These are phyloP conservation scores for Plantago coronopus DNA, from an alignment of 305 asterid species.

Conservation along the genomic window DNA sequence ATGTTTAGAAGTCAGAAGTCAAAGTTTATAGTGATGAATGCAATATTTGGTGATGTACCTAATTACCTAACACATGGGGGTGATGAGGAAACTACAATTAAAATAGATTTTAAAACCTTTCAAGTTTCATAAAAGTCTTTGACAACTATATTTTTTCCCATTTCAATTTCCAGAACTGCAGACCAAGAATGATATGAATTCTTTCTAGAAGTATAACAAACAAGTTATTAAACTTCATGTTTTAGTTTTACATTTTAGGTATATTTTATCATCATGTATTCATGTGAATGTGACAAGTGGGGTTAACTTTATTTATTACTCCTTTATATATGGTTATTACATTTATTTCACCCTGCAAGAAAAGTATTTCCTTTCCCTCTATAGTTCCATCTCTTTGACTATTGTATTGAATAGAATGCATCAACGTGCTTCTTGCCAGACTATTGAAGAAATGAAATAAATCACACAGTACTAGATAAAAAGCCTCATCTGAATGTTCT, in stretches of 20 bases:
- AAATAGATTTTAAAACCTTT: slow-evolving; percentile 5
- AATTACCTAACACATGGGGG: slow-evolving; percentile 4
- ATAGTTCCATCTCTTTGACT: slow-evolving; percentile 16
- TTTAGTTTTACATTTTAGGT: neutral
- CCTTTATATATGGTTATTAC: slow-evolving; percentile 25
- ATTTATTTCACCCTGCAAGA: slow-evolving; percentile 46
- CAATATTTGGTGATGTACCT: neutral
- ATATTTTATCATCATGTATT: slow-evolving; percentile 1
- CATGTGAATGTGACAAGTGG: slow-evolving; percentile 28
- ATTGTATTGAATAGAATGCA: neutral
- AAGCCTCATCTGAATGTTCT: neutral
- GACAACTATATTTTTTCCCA: slow-evolving; percentile 4
- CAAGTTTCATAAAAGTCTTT: slow-evolving; percentile 11
- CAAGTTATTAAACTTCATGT: too few relatives aligned
- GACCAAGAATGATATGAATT: slow-evolving; percentile 1
- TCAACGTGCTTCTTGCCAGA: slow-evolving; percentile 17
- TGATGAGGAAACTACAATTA: neutral
- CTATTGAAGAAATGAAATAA: slow-evolving; percentile 3
- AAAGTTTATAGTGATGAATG: neutral
- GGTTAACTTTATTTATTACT: slow-evolving; percentile 13
- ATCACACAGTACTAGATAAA: too few relatives aligned
- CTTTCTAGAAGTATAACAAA: slow-evolving; percentile 14
- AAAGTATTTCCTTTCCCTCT: slow-evolving; percentile 32
- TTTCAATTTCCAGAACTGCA: slow-evolving; percentile 24
- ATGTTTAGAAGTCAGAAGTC: neutral